phyloP scores from a whole-genome alignment of 495 filamentous ascomycete species.

The Apiosordaria backusii region DNA sequence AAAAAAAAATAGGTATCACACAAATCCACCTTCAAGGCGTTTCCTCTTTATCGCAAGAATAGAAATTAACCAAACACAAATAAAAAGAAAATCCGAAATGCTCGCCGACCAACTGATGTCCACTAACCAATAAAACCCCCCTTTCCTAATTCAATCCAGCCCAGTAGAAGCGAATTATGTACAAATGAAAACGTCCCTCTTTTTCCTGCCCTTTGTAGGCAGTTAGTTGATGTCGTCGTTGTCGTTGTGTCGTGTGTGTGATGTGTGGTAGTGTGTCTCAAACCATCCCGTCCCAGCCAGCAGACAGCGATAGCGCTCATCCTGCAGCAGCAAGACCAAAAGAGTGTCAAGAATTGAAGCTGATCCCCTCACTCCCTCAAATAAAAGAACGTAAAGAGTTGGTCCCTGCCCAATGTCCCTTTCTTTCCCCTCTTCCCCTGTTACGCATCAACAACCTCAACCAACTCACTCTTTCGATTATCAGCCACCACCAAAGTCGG shows the following conservation, averaged over 20 bases:
- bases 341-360: neutral
- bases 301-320: neutral
- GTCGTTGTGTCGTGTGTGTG: neutral
- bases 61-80: no score
- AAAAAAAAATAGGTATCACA: no score
- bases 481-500: conserved; percentile 34
- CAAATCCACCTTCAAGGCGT: no score
- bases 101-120: no score
- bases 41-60: no score
- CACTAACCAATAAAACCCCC: no score
- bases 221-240: neutral
- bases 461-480: conserved; percentile 44
- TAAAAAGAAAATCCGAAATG: no score
- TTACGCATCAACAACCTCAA: conserved; percentile 19
- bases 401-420: neutral
- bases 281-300: neutral
- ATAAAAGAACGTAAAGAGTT: neutral
- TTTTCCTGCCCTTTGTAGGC: neutral
- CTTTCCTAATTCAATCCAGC: no score
- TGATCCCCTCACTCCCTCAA: neutral
- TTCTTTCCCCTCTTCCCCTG: neutral
- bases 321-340: neutral
- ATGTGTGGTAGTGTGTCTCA: neutral
- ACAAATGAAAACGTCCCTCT: neutral
- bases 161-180: neutral